phyloP scores from a whole-genome alignment of 345 rosid species.

The Eutrema yunnanense region DNA sequence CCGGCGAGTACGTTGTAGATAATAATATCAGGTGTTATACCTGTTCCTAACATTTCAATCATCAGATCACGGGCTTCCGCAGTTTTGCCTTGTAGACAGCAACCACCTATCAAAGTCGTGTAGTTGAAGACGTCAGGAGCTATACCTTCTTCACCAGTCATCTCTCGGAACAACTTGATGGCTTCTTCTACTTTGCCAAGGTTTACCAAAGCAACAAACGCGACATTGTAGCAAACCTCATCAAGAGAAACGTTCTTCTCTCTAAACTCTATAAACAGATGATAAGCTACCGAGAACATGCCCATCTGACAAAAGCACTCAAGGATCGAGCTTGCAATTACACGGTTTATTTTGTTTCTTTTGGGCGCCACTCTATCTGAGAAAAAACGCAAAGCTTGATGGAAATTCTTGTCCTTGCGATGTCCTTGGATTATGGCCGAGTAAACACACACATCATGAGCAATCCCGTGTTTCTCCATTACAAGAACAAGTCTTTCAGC shows the following conservation, averaged over 20 bases:
- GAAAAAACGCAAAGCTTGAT: constrained; percentile 43
- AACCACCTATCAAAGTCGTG: constrained; percentile 60
- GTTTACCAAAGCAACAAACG: constrained; percentile 55
- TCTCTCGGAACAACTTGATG: constrained; percentile 41
- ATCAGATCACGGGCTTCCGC: constrained; percentile 39
- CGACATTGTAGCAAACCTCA: constrained; percentile 47
- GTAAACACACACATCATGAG: constrained; percentile 43
- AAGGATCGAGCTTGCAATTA: constrained; percentile 49
- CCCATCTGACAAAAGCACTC: constrained; percentile 43
- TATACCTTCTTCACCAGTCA: constrained; percentile 38
- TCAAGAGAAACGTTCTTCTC: constrained; percentile 43
- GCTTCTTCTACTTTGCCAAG: constrained; percentile 55
- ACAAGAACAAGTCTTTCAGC: constrained; percentile 41
- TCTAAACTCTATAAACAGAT: constrained; percentile 35
- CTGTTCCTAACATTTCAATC: constrained; percentile 42
- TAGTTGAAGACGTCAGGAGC: constrained; percentile 52
- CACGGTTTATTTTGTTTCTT: constrained; percentile 48
- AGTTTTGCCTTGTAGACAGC: constrained; percentile 41
- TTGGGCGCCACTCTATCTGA: constrained; percentile 34
- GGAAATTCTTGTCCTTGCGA: constrained; percentile 39
- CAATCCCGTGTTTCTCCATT: constrained; percentile 46
- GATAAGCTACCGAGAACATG: constrained; percentile 27
- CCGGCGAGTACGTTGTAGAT: constrained; percentile 50
- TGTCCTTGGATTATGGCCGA: constrained; percentile 48
- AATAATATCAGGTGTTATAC: constrained; percentile 43